phyloP scores from a whole-genome alignment of 495 filamentous ascomycete species.

The Letharia lupina region DNA sequence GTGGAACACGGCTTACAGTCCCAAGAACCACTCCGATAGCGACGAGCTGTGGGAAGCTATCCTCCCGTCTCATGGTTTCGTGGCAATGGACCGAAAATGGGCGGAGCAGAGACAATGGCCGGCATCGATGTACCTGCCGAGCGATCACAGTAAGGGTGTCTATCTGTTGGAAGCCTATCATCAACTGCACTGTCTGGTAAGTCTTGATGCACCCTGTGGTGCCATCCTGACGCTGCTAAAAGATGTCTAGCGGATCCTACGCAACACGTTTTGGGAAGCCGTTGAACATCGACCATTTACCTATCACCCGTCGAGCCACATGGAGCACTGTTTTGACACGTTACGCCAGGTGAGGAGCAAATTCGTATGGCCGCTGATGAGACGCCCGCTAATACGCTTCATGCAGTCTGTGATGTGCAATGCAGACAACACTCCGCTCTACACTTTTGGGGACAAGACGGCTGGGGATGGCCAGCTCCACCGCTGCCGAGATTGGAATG shows the following conservation, averaged over 20 bases:
- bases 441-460: slow-evolving; percentile 20
- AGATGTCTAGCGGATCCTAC: slow-evolving; percentile 13
- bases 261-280: slow-evolving; percentile 22
- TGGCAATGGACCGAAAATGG: slow-evolving; percentile 23
- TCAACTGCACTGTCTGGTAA: slow-evolving; percentile 26
- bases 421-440: slow-evolving; percentile 19
- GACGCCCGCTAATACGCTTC: not conserved
- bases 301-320: not conserved
- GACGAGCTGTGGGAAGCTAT: slow-evolving; percentile 24
- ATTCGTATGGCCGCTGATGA: too few relatives aligned
- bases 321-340: slow-evolving; percentile 25
- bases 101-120: slow-evolving; percentile 15
- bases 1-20: slow-evolving; percentile 16
- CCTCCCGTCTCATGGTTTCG: slow-evolving; percentile 22
- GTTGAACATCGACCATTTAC: slow-evolving; percentile 1
- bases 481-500: slow-evolving; percentile 18
- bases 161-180: slow-evolving; percentile 27
- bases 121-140: slow-evolving; percentile 17
- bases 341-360: slow-evolving; percentile 12
- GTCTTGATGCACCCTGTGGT: not conserved
- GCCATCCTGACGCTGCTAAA: not conserved
- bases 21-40: slow-evolving; percentile 10
- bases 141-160: slow-evolving; percentile 19
- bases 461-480: slow-evolving; percentile 20
- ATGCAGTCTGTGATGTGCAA: slow-evolving; percentile 19